phyloP scores from a whole-genome alignment of 805 yeast genomes.

The Saccharomyces paradoxus region DNA sequence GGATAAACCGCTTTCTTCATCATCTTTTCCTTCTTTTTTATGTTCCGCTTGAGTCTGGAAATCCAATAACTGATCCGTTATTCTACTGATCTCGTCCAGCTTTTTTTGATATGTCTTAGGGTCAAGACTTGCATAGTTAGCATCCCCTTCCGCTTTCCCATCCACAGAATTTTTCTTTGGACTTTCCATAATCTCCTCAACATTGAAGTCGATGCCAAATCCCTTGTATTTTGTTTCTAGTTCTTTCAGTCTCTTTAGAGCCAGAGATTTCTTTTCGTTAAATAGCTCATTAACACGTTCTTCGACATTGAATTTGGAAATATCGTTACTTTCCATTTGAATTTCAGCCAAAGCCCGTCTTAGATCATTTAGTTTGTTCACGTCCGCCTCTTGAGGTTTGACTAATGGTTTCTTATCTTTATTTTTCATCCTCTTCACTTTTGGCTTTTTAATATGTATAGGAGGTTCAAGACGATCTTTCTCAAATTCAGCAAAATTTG shows the following conservation, averaged over 20 bases:
- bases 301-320: constrained; percentile 53
- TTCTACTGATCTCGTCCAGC: constrained; percentile 20
- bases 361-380: constrained; percentile 45
- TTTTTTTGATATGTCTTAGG: constrained; percentile 17
- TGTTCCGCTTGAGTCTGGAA: constrained; percentile 8
- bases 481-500: constrained; percentile 57
- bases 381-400: constrained; percentile 42
- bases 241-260: constrained; percentile 63
- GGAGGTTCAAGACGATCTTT: constrained; percentile 14
- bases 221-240: constrained; percentile 61
- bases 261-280: constrained; percentile 52
- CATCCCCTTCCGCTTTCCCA: neutral
- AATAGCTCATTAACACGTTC: constrained; percentile 47
- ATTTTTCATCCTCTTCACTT: constrained; percentile 1
- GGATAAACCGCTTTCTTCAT: neutral
- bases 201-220: constrained; percentile 47
- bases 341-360: constrained; percentile 51
- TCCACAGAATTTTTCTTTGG: neutral
- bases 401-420: constrained; percentile 14
- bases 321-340: constrained; percentile 69
- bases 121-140: constrained; percentile 16
- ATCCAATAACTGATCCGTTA: constrained; percentile 17
- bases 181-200: constrained; percentile 10
- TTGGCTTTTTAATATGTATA: constrained; percentile 4
- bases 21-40: neutral